Evolutionary conservation across 2,329 filamentous ascomycete genomes (phyloP).

Genomic region (Clonostachys byssicola): DNA sequence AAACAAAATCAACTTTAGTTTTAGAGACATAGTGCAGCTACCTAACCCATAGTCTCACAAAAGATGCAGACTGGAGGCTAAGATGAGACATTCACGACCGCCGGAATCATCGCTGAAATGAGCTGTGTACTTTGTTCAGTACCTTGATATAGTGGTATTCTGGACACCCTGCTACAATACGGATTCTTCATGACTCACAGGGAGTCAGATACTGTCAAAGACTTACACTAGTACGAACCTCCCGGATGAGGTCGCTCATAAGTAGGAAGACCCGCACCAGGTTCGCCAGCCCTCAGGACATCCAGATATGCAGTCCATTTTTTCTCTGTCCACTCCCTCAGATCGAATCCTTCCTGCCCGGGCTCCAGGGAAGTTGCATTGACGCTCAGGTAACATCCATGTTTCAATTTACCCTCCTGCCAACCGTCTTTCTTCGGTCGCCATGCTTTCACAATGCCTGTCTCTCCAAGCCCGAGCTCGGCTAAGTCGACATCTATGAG

Average conservation of each 20-base stretch:
- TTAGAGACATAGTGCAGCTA: too few relatives aligned
- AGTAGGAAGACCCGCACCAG: background rate
- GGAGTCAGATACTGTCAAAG: background rate
- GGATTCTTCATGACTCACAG: too few relatives aligned
- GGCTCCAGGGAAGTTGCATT: constrained; percentile 30
- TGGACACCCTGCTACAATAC: too few relatives aligned
- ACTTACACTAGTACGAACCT: constrained; percentile 1
- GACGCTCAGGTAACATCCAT: constrained; percentile 25
- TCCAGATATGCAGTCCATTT: constrained; percentile 20
- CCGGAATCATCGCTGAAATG: too few relatives aligned
- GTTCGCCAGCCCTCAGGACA: constrained; percentile 3
- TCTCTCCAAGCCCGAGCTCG: background rate
- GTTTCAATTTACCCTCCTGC: constrained; percentile 2
- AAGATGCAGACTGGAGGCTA: too few relatives aligned
- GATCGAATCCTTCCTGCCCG: constrained; percentile 27
- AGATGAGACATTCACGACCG: too few relatives aligned
- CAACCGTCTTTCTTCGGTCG: constrained; percentile 13
- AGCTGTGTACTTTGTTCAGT: too few relatives aligned
- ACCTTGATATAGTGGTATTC: too few relatives aligned
- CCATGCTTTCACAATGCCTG: constrained; percentile 17
- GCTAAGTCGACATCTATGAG: constrained; percentile 12
- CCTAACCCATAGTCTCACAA: too few relatives aligned
- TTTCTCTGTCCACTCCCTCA: constrained; percentile 27
- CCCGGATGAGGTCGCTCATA: constrained; percentile 1
- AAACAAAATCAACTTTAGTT: too few relatives aligned